phyloP scores from a whole-genome alignment of 139 green algal species.

The Chlamydomonas eustigma region DNA sequence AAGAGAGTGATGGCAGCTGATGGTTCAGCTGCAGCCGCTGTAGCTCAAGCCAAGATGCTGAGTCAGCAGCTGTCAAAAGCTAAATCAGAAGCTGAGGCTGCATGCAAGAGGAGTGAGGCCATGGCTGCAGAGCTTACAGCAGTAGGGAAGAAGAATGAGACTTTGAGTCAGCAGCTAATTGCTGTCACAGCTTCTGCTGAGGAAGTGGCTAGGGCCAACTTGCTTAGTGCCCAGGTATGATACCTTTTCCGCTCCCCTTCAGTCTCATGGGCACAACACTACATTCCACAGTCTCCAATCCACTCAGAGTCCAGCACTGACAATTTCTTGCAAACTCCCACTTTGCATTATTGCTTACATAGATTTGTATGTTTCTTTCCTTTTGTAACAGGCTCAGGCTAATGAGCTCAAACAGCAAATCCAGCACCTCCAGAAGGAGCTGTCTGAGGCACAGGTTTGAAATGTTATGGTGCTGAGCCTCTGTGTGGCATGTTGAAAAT shows the following conservation, averaged over 20 bases:
- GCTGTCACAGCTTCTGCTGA: too few relatives aligned
- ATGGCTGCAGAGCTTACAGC: too few relatives aligned
- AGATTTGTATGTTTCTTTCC: background rate
- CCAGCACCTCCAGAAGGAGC: background rate
- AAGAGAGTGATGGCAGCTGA: background rate
- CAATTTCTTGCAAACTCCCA: background rate
- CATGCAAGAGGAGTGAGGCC: too few relatives aligned
- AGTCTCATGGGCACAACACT: background rate
- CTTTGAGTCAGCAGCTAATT: too few relatives aligned
- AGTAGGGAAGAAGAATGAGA: too few relatives aligned
- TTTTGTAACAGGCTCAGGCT: background rate
- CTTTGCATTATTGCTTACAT: background rate
- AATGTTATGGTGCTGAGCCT: background rate
- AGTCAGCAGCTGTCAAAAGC: too few relatives aligned
- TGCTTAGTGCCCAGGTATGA: too few relatives aligned
- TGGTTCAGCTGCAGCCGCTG: constrained; percentile 4
- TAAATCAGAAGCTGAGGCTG: too few relatives aligned
- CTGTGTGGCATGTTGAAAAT: background rate
- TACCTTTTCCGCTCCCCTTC: too few relatives aligned
- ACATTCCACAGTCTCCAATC: background rate
- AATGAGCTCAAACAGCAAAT: background rate
- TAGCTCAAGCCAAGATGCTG: too few relatives aligned
- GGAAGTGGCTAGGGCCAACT: too few relatives aligned
- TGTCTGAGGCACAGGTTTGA: background rate
- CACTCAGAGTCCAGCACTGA: background rate